Percentiles rank a stretch among this genome's conserved stretches.
These are phyloP conservation scores for Candida adriatica DNA, from an alignment of 805 yeast species.

Conservation along the genomic window DNA sequence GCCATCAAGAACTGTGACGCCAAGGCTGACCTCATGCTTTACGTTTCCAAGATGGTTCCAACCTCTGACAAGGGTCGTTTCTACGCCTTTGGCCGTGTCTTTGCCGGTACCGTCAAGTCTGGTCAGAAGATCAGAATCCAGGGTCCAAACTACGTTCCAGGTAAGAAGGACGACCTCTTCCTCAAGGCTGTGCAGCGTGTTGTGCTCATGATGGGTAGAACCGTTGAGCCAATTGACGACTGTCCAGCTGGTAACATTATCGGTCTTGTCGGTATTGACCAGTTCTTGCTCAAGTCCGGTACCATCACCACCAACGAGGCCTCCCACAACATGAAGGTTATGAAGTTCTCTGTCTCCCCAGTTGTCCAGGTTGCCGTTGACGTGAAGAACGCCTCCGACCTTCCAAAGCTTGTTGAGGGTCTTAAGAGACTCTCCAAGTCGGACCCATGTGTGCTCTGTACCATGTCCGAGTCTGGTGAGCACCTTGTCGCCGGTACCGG, in stretches of 20 bases:
- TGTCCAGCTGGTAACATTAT: slow-evolving; percentile 99
- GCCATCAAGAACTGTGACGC: slow-evolving; percentile 99
- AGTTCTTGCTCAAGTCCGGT: slow-evolving; percentile 99
- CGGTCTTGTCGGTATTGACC: slow-evolving; percentile 99
- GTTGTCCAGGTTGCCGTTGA: slow-evolving; percentile 99
- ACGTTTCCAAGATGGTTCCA: slow-evolving; percentile 99
- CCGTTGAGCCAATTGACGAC: slow-evolving; percentile 96
- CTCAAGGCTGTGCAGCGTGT: slow-evolving; percentile 97
- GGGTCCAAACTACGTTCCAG: slow-evolving; percentile 99
- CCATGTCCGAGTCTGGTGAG: slow-evolving; percentile 94
- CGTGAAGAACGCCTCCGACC: slow-evolving; percentile 98
- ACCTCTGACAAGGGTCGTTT: slow-evolving; percentile 99
- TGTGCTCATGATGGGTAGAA: slow-evolving; percentile 99
- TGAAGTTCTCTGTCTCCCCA: slow-evolving; percentile 99
- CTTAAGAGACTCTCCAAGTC: slow-evolving; percentile 99
- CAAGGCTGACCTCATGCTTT: slow-evolving; percentile 94
- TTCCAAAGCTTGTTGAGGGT: slow-evolving; percentile 99
- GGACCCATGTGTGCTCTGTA: slow-evolving; percentile 94
- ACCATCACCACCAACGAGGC: slow-evolving; percentile 94
- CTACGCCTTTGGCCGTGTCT: slow-evolving; percentile 99
- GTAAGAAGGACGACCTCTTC: slow-evolving; percentile 97
- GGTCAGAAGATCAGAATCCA: slow-evolving; percentile 99
- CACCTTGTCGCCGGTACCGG: slow-evolving; percentile 99
- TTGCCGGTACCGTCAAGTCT: slow-evolving; percentile 98
- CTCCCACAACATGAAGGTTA: slow-evolving; percentile 99